Conservation (phyloP, 805 yeast genomes). For the Starmerella kuoi region DNA sequence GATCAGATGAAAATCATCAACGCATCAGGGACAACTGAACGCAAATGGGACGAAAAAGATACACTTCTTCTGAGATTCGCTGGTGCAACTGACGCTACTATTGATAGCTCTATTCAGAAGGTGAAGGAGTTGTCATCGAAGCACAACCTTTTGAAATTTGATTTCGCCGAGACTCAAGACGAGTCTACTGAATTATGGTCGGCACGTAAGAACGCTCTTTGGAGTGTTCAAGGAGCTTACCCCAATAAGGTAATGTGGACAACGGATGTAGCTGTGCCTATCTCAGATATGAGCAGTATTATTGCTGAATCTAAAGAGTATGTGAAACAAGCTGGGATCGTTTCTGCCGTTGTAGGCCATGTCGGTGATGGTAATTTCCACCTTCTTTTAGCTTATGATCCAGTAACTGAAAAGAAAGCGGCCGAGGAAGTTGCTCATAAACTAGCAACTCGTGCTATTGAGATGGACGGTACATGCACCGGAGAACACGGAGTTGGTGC, state of each 20-base stretch:
- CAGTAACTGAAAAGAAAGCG: constrained; percentile 36
- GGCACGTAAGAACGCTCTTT: constrained; percentile 68
- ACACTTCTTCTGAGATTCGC: constrained; percentile 49
- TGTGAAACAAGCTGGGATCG: constrained; percentile 41
- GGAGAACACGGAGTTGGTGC: constrained; percentile 86
- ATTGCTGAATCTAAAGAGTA: constrained; percentile 53
- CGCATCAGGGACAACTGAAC: constrained; percentile 41
- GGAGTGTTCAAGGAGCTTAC: constrained; percentile 60
- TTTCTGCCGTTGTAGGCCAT: constrained; percentile 66
- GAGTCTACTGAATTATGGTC: constrained; percentile 66
- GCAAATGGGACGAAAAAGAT: constrained; percentile 54
- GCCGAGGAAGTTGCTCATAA: constrained; percentile 52
- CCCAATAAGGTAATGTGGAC: constrained; percentile 68
- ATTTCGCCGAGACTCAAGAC: constrained; percentile 51
- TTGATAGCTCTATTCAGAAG: constrained; percentile 40
- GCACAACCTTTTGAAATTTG: constrained; percentile 41
- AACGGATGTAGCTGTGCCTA: constrained; percentile 84
- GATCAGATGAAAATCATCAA: constrained; percentile 65
- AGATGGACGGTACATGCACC: constrained; percentile 71
- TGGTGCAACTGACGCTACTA: constrained; percentile 34
- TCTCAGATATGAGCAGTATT: constrained; percentile 51
- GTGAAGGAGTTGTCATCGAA: constrained; percentile 26
- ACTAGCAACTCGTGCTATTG: constrained; percentile 45
- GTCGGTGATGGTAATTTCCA: constrained; percentile 91
- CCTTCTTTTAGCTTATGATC: constrained; percentile 48